Conservation (phyloP, 768 basidiomycete species). For the Hericium rajendrae region DNA sequence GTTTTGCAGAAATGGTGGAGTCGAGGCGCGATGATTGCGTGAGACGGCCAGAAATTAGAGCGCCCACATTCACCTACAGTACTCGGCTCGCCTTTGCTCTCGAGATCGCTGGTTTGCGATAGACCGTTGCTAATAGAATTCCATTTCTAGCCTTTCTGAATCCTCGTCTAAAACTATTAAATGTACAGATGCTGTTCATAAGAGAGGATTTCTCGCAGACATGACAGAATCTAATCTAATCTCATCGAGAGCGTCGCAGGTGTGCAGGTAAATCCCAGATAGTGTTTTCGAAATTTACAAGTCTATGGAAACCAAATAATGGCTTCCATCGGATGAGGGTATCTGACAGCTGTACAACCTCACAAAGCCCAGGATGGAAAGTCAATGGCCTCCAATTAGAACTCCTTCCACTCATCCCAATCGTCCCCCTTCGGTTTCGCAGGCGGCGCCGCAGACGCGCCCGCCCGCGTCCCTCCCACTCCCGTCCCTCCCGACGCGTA, state of each 20-base stretch:
- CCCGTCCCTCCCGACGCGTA: conserved; percentile 11
- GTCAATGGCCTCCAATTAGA: conserved; percentile 19
- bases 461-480: conserved; percentile 1
- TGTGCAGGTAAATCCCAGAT: neutral
- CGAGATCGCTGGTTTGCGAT: too few species aligned
- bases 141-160: too few species aligned
- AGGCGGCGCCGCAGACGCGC: conserved; percentile 9
- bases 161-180: too few species aligned
- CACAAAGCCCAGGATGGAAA: neutral
- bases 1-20: neutral
- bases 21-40: neutral
- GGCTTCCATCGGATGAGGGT: neutral
- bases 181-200: too few species aligned
- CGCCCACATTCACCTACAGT: too few species aligned
- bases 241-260: neutral
- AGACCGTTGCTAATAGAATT: too few species aligned
- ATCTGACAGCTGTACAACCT: neutral
- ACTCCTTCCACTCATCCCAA: conserved; percentile 42
- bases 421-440: conserved; percentile 28
- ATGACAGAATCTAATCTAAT: too few species aligned
- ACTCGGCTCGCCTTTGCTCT: too few species aligned
- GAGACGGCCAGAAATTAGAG: neutral
- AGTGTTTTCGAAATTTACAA: neutral
- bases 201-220: too few species aligned
- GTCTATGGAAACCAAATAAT: neutral